phyloP scores from a whole-genome alignment of 1,284 basidiomycete species.

The Psilocybe mexicana region DNA sequence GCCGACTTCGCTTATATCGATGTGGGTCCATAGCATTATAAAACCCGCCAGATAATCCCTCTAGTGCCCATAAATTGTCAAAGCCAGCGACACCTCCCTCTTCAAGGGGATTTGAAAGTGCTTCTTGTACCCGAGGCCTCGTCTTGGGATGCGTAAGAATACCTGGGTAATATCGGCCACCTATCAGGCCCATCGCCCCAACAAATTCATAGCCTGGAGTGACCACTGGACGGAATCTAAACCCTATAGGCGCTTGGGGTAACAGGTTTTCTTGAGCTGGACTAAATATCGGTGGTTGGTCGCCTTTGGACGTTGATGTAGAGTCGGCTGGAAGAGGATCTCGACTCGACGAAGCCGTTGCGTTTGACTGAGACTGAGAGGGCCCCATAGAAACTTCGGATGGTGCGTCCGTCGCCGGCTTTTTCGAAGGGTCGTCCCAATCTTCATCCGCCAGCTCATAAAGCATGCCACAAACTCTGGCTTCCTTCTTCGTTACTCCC shows the following conservation, averaged over 20 bases:
- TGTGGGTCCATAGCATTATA: conserved; percentile 65
- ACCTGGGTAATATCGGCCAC: conserved; percentile 74
- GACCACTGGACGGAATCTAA: conserved; percentile 68
- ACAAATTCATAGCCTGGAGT: conserved; percentile 62
- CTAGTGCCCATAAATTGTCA: conserved; percentile 62
- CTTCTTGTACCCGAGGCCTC: conserved; percentile 38
- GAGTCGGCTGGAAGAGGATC: neutral
- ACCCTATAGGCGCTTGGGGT: conserved; percentile 63
- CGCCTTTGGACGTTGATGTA: neutral
- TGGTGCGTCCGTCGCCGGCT: conserved; percentile 2
- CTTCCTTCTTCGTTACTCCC: conserved; percentile 51
- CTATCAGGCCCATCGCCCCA: conserved; percentile 63
- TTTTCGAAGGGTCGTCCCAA: conserved; percentile 50
- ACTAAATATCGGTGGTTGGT: conserved; percentile 4
- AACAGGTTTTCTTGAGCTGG: conserved; percentile 13
- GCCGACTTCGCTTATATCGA: conserved; percentile 49
- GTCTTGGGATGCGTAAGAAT: conserved; percentile 64
- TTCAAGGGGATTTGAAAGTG: conserved; percentile 30
- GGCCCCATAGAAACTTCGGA: neutral
- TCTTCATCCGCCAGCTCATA: conserved; percentile 74
- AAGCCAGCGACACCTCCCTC: conserved; percentile 39
- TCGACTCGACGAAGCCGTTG: conserved; percentile 6
- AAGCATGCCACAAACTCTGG: conserved; percentile 63
- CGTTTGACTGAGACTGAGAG: neutral
- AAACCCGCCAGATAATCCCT: conserved; percentile 63